phyloP scores from a whole-genome alignment of 208 protist species.

The Crithidia bombi region DNA sequence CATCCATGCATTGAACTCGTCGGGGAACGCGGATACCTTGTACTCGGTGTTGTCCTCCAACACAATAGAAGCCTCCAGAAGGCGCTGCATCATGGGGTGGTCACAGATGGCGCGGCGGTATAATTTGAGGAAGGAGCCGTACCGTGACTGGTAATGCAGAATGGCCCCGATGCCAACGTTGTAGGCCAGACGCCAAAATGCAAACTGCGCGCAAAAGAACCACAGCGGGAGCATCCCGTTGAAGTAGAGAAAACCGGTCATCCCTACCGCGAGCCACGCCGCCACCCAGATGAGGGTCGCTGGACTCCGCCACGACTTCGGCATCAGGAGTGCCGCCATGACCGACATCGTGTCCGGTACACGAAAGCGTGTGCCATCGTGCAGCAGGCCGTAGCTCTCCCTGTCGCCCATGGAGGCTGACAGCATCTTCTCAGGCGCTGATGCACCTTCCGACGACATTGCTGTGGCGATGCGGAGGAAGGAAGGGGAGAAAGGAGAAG shows the following conservation, averaged over 20 bases:
- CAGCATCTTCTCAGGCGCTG: background rate
- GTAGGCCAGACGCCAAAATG: constrained; percentile 94
- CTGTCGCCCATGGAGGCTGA: constrained; percentile 9
- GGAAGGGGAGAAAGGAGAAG: too few relatives aligned
- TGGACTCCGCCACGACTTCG: constrained; percentile 56
- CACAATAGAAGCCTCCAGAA: constrained; percentile 65
- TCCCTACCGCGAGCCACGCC: constrained; percentile 31
- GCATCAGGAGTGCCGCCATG: constrained; percentile 43
- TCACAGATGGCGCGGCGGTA: constrained; percentile 35
- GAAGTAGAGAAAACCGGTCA: constrained; percentile 53
- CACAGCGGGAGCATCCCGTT: constrained; percentile 43
- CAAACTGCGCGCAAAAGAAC: constrained; percentile 87
- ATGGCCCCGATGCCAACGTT: constrained; percentile 92
- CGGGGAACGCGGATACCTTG: constrained; percentile 57
- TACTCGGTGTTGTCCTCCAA: constrained; percentile 57
- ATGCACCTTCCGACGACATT: constrained; percentile 6
- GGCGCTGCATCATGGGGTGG: constrained; percentile 19
- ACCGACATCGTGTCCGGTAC: constrained; percentile 81
- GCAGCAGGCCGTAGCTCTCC: constrained; percentile 44
- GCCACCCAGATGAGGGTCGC: constrained; percentile 64
- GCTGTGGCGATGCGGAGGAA: background rate
- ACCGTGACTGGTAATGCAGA: constrained; percentile 85
- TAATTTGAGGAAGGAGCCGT: constrained; percentile 46
- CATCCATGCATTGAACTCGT: constrained; percentile 95
- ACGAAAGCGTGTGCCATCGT: constrained; percentile 56